These are phyloP conservation scores for Jamesozyma jinghongensis DNA, from an alignment of 805 yeast species.

Conservation along the genomic window DNA sequence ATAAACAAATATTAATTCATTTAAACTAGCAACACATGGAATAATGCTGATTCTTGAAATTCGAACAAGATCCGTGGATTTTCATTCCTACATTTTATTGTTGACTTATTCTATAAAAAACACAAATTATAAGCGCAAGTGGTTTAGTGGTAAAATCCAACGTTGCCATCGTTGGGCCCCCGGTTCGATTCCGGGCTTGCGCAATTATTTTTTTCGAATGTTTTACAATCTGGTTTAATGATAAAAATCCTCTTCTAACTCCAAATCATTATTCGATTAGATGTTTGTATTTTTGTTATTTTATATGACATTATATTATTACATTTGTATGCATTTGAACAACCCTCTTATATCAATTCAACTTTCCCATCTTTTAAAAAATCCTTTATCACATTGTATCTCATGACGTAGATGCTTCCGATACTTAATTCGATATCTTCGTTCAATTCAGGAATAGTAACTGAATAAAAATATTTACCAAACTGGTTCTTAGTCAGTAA, in stretches of 20 bases:
- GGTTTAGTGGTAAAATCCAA: constrained; percentile 6
- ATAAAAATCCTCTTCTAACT: no score
- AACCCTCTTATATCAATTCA: constrained; percentile 35
- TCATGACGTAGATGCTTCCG: constrained; percentile 67
- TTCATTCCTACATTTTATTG: no score
- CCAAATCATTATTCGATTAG: background rate
- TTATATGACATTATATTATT: background rate
- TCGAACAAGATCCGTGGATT: no score
- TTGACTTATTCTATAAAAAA: no score
- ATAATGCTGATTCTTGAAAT: no score
- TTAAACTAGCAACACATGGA: no score
- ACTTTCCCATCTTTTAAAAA: constrained; percentile 36
- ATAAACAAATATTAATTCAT: no score
- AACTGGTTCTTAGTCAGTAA: constrained; percentile 33
- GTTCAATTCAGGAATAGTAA: constrained; percentile 36
- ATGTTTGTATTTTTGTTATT: no score
- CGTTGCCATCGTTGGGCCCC: constrained; percentile 7
- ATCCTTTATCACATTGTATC: constrained; percentile 47
- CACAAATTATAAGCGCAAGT: constrained; percentile 2
- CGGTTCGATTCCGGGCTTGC: constrained; percentile 7
- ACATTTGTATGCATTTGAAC: background rate
- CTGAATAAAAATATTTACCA: constrained; percentile 29
- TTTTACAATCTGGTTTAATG: background rate
- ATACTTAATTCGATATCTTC: constrained; percentile 49
- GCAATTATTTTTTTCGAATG: background rate